A percentile compares a stretch with the other conserved stretches of the same genome.
phyloP scores from a whole-genome alignment of 768 basidiomycete species.

The Pleurotus citrinopileatus region DNA sequence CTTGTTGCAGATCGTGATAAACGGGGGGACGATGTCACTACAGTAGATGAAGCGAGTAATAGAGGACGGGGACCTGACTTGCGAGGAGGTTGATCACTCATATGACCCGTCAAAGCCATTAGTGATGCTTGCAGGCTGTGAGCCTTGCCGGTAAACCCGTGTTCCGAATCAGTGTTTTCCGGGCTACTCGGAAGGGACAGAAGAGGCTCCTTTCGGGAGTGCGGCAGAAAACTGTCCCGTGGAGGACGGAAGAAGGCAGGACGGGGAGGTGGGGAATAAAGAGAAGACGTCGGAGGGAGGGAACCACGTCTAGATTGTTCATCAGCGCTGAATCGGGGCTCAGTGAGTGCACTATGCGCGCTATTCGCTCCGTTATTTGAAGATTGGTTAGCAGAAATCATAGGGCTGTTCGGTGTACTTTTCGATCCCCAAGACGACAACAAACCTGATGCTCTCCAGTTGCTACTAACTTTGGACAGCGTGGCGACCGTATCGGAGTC shows the following conservation, averaged over 20 bases:
- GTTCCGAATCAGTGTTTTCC: constrained; percentile 23
- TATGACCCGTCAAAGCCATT: constrained; percentile 31
- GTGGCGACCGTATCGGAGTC: constrained; percentile 72
- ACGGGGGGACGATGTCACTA: constrained; percentile 33
- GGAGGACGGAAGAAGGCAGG: constrained; percentile 57
- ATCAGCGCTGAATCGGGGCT: neutral
- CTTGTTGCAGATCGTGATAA: constrained; percentile 31
- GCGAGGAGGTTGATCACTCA: constrained; percentile 26
- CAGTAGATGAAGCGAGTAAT: constrained; percentile 51
- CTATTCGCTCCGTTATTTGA: constrained; percentile 6
- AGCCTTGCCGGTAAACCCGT: constrained; percentile 34
- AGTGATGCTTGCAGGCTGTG: constrained; percentile 41
- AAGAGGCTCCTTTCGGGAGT: constrained; percentile 22
- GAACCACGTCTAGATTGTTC: constrained; percentile 32
- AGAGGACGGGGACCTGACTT: constrained; percentile 67
- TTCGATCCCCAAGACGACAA: constrained; percentile 36
- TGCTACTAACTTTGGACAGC: constrained; percentile 70
- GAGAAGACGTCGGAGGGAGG: constrained; percentile 33
- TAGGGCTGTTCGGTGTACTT: constrained; percentile 11
- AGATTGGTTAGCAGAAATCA: neutral
- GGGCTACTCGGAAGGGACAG: constrained; percentile 31
- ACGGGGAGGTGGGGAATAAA: constrained; percentile 53
- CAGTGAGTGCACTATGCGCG: neutral
- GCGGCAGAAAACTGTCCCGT: constrained; percentile 49
- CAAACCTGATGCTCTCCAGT: constrained; percentile 68